Conservation (phyloP, 768 basidiomycete species). For the Mycena vitilis region DNA sequence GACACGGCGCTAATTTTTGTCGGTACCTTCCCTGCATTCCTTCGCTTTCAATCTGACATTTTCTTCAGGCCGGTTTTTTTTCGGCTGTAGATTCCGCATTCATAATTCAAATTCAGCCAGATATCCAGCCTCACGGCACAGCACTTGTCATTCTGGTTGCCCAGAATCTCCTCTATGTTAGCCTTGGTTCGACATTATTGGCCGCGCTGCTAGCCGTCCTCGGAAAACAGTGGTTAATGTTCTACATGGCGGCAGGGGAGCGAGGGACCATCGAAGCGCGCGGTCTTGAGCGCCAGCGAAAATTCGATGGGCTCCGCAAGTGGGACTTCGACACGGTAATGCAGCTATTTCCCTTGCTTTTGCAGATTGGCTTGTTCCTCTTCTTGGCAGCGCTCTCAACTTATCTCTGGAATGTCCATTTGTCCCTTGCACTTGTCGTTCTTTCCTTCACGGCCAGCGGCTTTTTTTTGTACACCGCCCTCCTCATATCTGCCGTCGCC, state of each 20-base stretch:
- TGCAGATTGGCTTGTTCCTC: not conserved
- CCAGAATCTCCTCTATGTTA: conserved; percentile 6
- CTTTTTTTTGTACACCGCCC: not conserved
- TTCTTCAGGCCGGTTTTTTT: conserved; percentile 10
- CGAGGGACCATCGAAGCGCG: conserved; percentile 7
- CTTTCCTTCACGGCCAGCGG: not conserved
- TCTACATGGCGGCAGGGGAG: not conserved
- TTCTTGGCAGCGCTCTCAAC: not conserved
- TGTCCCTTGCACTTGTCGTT: not conserved
- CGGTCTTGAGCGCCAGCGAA: conserved; percentile 7
- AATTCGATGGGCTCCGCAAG: not conserved
- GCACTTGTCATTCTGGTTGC: not conserved
- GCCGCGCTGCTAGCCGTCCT: not conserved
- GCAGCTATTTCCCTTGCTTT: not conserved
- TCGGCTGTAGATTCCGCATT: conserved; percentile 2
- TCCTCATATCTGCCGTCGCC: not conserved
- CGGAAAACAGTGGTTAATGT: conserved; percentile 5
- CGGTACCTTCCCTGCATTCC: not conserved
- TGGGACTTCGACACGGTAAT: conserved; percentile 8
- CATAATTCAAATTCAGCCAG: conserved; percentile 8
- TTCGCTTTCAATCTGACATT: no score
- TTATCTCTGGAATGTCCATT: not conserved
- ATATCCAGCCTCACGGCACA: not conserved
- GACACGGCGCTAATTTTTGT: conserved; percentile 16
- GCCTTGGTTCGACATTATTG: not conserved